Conservation (phyloP, 73 alveolate genomes). For the Blepharisma stoltei region DNA sequence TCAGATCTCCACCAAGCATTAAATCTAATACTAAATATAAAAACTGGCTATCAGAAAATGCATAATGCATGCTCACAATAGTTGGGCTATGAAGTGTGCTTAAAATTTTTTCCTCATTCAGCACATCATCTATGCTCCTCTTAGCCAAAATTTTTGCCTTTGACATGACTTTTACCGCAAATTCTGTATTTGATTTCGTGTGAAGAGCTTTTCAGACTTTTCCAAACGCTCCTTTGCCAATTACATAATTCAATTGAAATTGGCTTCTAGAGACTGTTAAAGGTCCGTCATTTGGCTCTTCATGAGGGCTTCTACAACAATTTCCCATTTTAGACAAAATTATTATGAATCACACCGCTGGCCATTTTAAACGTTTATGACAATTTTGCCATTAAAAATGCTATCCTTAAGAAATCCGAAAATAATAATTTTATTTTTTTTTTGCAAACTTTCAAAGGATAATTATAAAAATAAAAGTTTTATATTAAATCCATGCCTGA, state of each 20-base stretch:
- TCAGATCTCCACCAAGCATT: constrained; percentile 68
- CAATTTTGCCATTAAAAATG: no score
- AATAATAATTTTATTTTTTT: no score
- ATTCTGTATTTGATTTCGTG: constrained; percentile 44
- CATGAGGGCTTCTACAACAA: no score
- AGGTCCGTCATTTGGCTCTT: no score
- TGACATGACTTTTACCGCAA: constrained; percentile 77
- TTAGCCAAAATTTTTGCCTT: constrained; percentile 69
- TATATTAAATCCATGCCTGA: no score
- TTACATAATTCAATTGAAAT: not conserved
- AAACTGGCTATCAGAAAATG: constrained; percentile 69
- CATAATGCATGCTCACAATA: constrained; percentile 76
- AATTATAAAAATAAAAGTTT: no score
- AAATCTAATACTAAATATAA: constrained; percentile 74
- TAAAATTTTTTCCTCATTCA: constrained; percentile 67
- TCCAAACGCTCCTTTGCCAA: constrained; percentile 44
- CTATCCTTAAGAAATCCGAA: no score
- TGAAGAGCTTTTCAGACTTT: constrained; percentile 66
- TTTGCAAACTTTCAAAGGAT: no score
- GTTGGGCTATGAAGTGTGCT: constrained; percentile 64
- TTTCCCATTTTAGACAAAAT: no score
- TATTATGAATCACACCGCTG: no score
- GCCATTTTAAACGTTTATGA: no score
- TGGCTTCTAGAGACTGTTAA: no score
- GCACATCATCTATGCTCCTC: constrained; percentile 60